A percentile compares a stretch with the other conserved stretches of the same genome.
Evolutionary conservation across 192 early-diverging fungal species (phyloP).

Genomic region (Podila minutissima): DNA sequence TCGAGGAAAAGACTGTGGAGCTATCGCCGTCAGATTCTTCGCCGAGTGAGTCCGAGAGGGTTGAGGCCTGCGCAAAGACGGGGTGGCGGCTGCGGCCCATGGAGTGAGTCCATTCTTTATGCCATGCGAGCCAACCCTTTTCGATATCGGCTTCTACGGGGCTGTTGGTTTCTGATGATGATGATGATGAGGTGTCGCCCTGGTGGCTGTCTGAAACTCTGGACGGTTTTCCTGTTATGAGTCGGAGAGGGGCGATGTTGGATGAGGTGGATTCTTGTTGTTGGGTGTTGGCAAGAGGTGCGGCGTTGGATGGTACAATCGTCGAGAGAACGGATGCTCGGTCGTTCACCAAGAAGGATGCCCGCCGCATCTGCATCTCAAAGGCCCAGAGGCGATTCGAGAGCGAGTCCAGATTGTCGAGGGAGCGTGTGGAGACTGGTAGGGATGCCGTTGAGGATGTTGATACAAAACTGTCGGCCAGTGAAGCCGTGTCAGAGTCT

Average conservation of each 20-base stretch:
- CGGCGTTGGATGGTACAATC: constrained; percentile 7
- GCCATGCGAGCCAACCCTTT: neutral
- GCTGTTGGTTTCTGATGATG: neutral
- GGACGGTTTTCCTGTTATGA: neutral
- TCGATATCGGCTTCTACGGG: neutral
- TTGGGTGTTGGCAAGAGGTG: neutral
- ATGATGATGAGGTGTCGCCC: neutral
- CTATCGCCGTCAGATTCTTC: neutral
- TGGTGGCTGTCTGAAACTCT: neutral
- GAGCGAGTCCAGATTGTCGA: constrained; percentile 9
- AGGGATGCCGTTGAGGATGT: neutral
- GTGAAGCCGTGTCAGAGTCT: neutral
- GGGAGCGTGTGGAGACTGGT: constrained; percentile 2
- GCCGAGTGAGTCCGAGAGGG: neutral
- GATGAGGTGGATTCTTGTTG: neutral
- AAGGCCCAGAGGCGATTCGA: constrained; percentile 33
- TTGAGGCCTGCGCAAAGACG: neutral
- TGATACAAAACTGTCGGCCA: neutral
- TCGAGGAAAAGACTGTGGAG: neutral
- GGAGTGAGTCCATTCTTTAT: neutral
- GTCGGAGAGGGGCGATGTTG: neutral
- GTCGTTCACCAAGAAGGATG: constrained; percentile 33
- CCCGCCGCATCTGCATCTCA: constrained; percentile 40
- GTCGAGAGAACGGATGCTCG: constrained; percentile 23
- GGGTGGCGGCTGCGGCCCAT: neutral